Evolutionary conservation across 495 filamentous ascomycete species (phyloP).

Genomic region (Penicillium bialowiezense): DNA sequence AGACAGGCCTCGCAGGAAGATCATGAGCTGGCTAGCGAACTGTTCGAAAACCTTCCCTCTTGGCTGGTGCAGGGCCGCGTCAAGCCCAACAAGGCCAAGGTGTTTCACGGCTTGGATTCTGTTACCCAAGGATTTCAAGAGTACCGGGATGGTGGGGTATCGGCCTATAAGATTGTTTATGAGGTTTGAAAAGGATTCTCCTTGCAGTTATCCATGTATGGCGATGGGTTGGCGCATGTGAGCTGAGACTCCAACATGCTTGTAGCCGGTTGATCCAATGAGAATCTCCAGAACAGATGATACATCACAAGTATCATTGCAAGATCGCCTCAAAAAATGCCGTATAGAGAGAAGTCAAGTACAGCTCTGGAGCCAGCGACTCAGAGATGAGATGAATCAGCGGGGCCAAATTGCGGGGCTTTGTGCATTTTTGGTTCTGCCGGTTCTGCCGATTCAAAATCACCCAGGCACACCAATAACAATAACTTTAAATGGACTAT

Average conservation of each 20-base stretch:
- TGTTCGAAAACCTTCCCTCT: slow-evolving; percentile 25
- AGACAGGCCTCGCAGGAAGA: slow-evolving; percentile 24
- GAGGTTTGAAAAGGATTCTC: neutral
- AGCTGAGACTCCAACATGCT: slow-evolving; percentile 7
- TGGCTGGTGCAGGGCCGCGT: slow-evolving; percentile 21
- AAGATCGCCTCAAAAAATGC: too few species aligned
- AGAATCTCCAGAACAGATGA: too few species aligned
- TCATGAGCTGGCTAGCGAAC: slow-evolving; percentile 22
- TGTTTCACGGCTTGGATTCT: slow-evolving; percentile 10
- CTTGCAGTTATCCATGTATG: neutral
- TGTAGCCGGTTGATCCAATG: slow-evolving; percentile 6
- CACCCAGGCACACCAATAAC: too few species aligned
- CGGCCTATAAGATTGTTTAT: slow-evolving; percentile 30
- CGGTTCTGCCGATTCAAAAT: too few species aligned
- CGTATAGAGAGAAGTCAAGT: too few species aligned
- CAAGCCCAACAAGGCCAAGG: slow-evolving; percentile 13
- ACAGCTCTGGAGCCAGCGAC: too few species aligned
- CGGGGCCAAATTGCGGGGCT: too few species aligned
- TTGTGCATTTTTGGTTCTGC: too few species aligned
- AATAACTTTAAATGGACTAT: too few species aligned
- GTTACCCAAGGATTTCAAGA: slow-evolving; percentile 26
- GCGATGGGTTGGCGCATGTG: neutral
- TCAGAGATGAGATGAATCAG: too few species aligned
- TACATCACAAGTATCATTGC: too few species aligned
- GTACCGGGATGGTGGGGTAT: slow-evolving; percentile 20